These are phyloP conservation scores for Phlebiopsis gigantea DNA, from an alignment of 768 basidiomycete species.

Conservation along the genomic window DNA sequence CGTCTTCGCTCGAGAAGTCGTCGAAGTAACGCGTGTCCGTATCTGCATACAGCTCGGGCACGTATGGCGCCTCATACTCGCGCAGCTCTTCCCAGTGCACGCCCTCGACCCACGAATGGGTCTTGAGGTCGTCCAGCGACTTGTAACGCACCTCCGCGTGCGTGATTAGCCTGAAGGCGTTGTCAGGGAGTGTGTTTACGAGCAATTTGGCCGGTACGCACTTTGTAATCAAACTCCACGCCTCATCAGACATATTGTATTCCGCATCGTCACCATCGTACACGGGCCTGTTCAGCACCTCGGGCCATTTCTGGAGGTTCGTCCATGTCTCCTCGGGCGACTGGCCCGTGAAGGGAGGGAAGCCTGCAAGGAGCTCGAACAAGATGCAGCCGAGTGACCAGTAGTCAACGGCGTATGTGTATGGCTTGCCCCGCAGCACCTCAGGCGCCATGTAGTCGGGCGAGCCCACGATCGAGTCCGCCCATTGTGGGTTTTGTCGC, in stretches of 20 bases:
- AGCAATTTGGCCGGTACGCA: conserved; percentile 26
- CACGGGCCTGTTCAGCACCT: conserved; percentile 85
- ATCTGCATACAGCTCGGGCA: conserved; percentile 91
- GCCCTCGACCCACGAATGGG: conserved; percentile 78
- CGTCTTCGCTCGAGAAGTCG: conserved; percentile 81
- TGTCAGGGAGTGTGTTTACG: conserved; percentile 4
- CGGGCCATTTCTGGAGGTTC: conserved; percentile 96
- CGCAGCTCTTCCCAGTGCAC: conserved; percentile 80
- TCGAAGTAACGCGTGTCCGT: conserved; percentile 95
- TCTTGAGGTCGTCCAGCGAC: conserved; percentile 64
- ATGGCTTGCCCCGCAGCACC: conserved; percentile 90
- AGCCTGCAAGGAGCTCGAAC: conserved; percentile 95
- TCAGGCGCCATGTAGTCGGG: conserved; percentile 99
- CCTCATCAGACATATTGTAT: conserved; percentile 89
- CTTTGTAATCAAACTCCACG: conserved; percentile 94
- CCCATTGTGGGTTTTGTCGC: conserved; percentile 86
- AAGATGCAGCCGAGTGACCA: conserved; percentile 99
- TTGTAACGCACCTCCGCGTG: conserved; percentile 78
- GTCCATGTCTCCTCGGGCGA: conserved; percentile 99
- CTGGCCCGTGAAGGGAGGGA: conserved; percentile 95
- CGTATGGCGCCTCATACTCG: conserved; percentile 76
- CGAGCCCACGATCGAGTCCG: conserved; percentile 95
- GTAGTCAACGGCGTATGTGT: conserved; percentile 94
- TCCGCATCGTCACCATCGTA: conserved; percentile 94
- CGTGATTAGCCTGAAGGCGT: conserved; percentile 67